phyloP scores from a whole-genome alignment of 495 filamentous ascomycete species.

The Tuber melanosporum region DNA sequence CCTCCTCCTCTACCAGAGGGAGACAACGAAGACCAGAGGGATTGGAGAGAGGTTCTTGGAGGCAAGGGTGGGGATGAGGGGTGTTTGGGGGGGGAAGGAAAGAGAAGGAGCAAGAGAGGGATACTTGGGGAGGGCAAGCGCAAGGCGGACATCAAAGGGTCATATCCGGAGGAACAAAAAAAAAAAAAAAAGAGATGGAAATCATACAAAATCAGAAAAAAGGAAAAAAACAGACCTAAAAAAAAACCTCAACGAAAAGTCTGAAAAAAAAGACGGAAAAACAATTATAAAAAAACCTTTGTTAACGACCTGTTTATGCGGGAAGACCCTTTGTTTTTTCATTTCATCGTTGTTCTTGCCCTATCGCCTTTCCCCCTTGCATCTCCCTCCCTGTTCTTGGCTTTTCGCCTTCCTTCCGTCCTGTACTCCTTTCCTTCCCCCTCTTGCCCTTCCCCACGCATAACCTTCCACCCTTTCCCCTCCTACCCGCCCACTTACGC shows the following conservation, averaged over 20 bases:
- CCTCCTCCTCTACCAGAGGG: neutral
- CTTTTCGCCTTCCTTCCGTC: neutral
- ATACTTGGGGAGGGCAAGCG: neutral
- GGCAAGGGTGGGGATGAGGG: neutral
- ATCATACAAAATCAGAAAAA: neutral
- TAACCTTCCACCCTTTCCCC: neutral
- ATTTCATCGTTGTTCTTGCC: neutral
- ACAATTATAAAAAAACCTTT: constrained; percentile 4
- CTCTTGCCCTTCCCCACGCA: neutral
- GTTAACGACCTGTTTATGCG: neutral
- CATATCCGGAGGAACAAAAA: neutral
- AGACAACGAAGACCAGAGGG: neutral
- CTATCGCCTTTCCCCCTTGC: neutral
- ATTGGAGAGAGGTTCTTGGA: neutral
- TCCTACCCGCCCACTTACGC: neutral
- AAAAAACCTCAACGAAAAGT: neutral
- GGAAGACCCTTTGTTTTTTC: constrained; percentile 1
- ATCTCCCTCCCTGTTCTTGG: neutral
- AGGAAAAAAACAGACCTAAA: neutral
- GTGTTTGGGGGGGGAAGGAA: neutral
- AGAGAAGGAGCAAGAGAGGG: neutral
- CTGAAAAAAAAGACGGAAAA: neutral
- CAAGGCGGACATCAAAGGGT: constrained; percentile 2
- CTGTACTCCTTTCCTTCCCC: neutral
- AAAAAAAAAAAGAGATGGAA: neutral